Base-by-base conservation (phyloP, 2,329 filamentous ascomycete species). In the Penicillium sp. region DNA sequence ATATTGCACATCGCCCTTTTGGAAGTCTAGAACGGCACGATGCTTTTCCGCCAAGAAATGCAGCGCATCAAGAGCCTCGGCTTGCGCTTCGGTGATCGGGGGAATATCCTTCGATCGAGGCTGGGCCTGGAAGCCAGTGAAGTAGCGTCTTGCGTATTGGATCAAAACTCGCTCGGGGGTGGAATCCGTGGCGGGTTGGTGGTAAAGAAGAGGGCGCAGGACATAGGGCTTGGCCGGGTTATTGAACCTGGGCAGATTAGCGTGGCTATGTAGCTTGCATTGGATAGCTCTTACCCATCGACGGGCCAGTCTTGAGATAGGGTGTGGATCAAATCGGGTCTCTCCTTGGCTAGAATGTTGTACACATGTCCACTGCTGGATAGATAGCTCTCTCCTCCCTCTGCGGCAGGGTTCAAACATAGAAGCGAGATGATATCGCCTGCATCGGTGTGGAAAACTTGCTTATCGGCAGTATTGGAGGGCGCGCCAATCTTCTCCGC, bases 141-240 rank as follows among this genome's bases (percentile, higher is more conserved):
- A 86, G 24, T 72, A 74, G 1, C 84, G 77, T 3, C 85, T 79
- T 0, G 81, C 82, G 58, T 87, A 88, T 57, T 87, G 83, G 29
- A 88, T 77, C 6, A 83, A 69, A 1, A 87, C 67, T 1, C 83
- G 77, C 61, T 87, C 80, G 0, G 83, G 81, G 0, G 67, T 64
- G 1, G 66, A 68, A 0, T 59, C 69, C 0, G 75, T 80, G 9
- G 77, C 75, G 0, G 81, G 77, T 45, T 84, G 80, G 62, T 84
- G 78, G 67, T 83, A 81, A 9, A 75, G 59, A 5, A 75, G 62
- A 4, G 72, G 72, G 11, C 82, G 75, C 11, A 72, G 66, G 42
- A 65, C 75, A 62, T 78, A 84, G 13, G 76, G 75, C 29, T 75
- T 75, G 6, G 72, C 67, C 2, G 71, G 64, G 53, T 81, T 81